phyloP scores from a whole-genome alignment of 116 monocot genomes.

The Dioscorea cayenensis region DNA sequence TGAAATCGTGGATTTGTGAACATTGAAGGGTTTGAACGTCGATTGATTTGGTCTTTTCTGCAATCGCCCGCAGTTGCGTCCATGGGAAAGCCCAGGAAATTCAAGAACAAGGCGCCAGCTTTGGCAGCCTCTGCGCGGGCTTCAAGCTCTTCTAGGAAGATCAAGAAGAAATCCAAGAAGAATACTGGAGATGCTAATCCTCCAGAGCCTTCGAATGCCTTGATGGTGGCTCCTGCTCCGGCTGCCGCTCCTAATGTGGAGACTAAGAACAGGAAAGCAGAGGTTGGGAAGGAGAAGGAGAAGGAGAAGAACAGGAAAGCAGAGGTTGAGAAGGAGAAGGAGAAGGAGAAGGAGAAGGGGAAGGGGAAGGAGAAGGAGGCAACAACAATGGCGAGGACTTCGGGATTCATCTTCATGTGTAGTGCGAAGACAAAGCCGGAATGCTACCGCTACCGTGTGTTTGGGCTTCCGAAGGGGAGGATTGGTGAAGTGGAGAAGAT shows the following conservation, averaged over 20 bases:
- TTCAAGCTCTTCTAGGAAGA: background rate
- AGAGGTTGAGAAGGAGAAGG: no score
- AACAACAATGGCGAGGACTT: slow-evolving; percentile 17
- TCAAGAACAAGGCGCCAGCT: background rate
- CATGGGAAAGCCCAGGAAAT: background rate
- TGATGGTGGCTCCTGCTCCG: background rate
- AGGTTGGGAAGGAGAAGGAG: no score
- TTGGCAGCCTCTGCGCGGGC: background rate
- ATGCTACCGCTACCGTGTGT: slow-evolving; percentile 54
- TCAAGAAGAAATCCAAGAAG: background rate
- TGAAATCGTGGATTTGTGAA: no score
- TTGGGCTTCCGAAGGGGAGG: slow-evolving; percentile 62
- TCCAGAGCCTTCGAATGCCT: background rate
- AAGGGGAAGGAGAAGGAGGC: no score
- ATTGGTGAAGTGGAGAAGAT: slow-evolving; percentile 47
- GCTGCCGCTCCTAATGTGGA: background rate
- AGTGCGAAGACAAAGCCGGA: slow-evolving; percentile 67
- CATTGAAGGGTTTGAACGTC: no score
- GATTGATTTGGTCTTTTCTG: no score
- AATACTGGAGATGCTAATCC: no score
- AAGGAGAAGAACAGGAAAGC: background rate
- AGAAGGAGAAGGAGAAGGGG: no score
- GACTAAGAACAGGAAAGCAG: background rate
- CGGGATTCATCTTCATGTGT: slow-evolving; percentile 90
- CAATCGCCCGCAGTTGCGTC: background rate